These are phyloP conservation scores for Boeremia exigua DNA, from an alignment of 2,329 filamentous ascomycete species.

Conservation along the genomic window DNA sequence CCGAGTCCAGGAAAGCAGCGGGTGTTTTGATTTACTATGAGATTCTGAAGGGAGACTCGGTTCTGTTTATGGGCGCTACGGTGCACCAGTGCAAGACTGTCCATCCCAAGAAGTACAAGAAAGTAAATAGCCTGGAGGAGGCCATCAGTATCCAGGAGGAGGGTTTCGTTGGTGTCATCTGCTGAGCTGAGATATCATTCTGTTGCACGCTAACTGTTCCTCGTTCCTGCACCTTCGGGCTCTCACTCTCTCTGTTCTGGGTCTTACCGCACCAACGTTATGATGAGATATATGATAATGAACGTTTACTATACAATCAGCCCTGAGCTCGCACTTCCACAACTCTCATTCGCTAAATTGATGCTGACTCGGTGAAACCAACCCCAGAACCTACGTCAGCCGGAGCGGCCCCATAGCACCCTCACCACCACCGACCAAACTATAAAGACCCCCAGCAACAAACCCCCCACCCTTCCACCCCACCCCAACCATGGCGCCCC, in stretches of 20 bases:
- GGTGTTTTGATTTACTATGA: conserved; percentile 33
- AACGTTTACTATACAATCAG: neutral
- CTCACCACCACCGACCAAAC: neutral
- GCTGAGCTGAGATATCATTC: conserved; percentile 6
- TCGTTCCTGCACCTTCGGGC: neutral
- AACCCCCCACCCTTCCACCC: neutral
- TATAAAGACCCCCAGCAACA: neutral
- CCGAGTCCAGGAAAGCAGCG: conserved; percentile 33
- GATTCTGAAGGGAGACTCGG: conserved; percentile 25
- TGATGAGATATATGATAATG: neutral
- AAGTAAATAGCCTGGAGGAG: conserved; percentile 28
- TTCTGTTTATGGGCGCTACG: conserved; percentile 30
- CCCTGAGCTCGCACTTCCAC: neutral
- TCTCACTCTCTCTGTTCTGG: neutral
- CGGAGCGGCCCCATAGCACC: conserved; percentile 11
- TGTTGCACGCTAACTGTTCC: neutral
- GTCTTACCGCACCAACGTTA: neutral
- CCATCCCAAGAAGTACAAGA: conserved; percentile 21
- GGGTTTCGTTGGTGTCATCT: conserved; percentile 26
- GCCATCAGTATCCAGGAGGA: conserved; percentile 10
- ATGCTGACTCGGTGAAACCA: neutral
- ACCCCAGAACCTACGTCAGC: neutral
- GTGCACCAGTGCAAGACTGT: conserved; percentile 12
- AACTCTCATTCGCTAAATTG: neutral
- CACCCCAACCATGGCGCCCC: neutral